A percentile compares a stretch with the other conserved stretches of the same genome.
phyloP scores from a whole-genome alignment of 805 yeast species.

The Cyberlindnera suaveolens region DNA sequence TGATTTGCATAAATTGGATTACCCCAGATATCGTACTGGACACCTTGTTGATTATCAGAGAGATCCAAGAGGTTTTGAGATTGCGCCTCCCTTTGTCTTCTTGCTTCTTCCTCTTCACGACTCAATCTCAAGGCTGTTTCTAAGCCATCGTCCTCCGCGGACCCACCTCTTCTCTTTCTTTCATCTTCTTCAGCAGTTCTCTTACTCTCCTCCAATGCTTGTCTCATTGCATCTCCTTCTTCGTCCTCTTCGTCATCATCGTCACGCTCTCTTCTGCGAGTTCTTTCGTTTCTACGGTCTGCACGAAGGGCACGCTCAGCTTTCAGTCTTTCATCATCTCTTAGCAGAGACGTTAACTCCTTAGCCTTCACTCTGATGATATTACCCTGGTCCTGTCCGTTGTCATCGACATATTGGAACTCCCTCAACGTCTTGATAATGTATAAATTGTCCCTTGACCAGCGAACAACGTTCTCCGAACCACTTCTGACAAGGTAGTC shows the following conservation, averaged over 20 bases:
- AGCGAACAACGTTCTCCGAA: constrained; percentile 78
- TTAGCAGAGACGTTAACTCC: constrained; percentile 72
- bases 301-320: constrained; percentile 52
- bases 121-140: constrained; percentile 65
- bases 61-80: constrained; percentile 48
- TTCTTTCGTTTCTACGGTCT: constrained; percentile 31
- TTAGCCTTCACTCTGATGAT: constrained; percentile 85
- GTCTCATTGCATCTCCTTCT: constrained; percentile 69
- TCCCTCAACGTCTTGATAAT: constrained; percentile 86
- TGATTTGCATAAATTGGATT: constrained; percentile 22
- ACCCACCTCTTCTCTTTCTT: constrained; percentile 43
- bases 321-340: constrained; percentile 74
- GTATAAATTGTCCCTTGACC: constrained; percentile 88
- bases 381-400: constrained; percentile 81
- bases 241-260: constrained; percentile 29
- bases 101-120: constrained; percentile 69
- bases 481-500: constrained; percentile 85
- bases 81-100: constrained; percentile 39
- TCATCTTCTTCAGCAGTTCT: constrained; percentile 83
- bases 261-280: constrained; percentile 27
- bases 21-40: constrained; percentile 25
- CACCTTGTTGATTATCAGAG: constrained; percentile 32
- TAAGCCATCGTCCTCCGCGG: constrained; percentile 41
- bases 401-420: constrained; percentile 75
- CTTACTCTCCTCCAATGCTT: constrained; percentile 75